A percentile compares a stretch with the other conserved stretches of the same genome.
Evolutionary conservation across 257 asterid species (phyloP).

Genomic region (Ajuga chamaepitys): DNA sequence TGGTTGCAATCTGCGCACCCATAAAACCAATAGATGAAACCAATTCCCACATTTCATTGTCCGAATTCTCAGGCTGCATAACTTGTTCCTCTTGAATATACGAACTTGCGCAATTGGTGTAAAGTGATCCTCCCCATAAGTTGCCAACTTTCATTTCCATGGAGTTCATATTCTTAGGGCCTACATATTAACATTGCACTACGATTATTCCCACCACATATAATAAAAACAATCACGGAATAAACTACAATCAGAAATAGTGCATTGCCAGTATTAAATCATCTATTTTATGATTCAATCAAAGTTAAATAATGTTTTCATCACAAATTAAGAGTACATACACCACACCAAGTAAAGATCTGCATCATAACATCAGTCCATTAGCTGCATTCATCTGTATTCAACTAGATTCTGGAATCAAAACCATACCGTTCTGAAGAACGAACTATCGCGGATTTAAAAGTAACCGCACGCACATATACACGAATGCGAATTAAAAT

Average conservation of each 20-base stretch:
- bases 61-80: background rate
- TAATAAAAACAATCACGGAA: background rate
- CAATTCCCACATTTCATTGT: background rate
- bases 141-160: constrained; percentile 16
- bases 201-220: background rate
- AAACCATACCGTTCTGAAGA: background rate
- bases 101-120: background rate
- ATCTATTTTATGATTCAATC: background rate
- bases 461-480: background rate
- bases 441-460: background rate
- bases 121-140: background rate
- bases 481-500: too few species aligned
- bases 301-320: background rate
- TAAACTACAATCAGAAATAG: background rate
- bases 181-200: constrained; percentile 23
- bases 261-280: background rate
- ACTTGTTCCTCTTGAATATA: background rate
- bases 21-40: constrained; percentile 13
- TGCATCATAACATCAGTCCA: background rate
- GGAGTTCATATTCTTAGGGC: constrained; percentile 21
- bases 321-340: background rate
- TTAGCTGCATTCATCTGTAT: constrained; percentile 1
- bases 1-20: constrained; percentile 25
- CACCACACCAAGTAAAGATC: background rate
- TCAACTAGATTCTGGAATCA: background rate